Base-by-base conservation (phyloP, 2,329 filamentous ascomycete species). In the Epichloe glyceriae region DNA sequence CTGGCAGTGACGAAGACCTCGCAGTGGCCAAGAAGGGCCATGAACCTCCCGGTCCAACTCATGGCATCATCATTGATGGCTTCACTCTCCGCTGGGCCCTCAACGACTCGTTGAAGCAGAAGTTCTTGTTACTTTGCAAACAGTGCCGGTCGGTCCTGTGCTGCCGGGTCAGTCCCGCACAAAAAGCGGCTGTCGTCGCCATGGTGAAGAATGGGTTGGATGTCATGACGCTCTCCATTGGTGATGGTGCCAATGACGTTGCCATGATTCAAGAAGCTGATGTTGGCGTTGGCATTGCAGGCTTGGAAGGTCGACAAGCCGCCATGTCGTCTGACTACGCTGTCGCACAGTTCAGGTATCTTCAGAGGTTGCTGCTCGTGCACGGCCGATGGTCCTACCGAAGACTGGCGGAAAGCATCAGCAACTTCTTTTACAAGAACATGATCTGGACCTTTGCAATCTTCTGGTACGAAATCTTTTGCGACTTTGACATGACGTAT, bases 391-490 rank as follows among this genome's bases (percentile, higher is more conserved):
- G 90, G 88, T 95, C 89, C n/a, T 98, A 98, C 70, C 81, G 91
- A 49, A 82, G 93, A 60, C 73, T 98, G 65, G 88, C 85, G 33
- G 93, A 98, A 72, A 87, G 85, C 45, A 96, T 94, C 61, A 88
- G 89, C 66, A 98, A 98, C 67, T 98, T 98, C 76, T 98, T 98
- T 75, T 98, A 97, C 80, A 98, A 98, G 85, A 98, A 97, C 73
- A 86, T 98, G 69, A 85, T 97, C 49, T 98, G 93, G 93, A 93
- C 88, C 0, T 91, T 96, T 63, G 80, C 85, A 42, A 86, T 98
- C 52, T 96, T 97, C 76, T 97, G 91, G 91, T 98, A 87, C 69
- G 89, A 94, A 65, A 88, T 95, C 50, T 98, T 86, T 69, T 88
- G 86, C 73, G 85, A 95, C 69, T 96, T 94, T 66, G 93, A 98